Percentiles rank a stretch among this genome's conserved stretches.
phyloP scores from a whole-genome alignment of 2,329 filamentous ascomycete species.

The Phyllosticta paracitricarpa region DNA sequence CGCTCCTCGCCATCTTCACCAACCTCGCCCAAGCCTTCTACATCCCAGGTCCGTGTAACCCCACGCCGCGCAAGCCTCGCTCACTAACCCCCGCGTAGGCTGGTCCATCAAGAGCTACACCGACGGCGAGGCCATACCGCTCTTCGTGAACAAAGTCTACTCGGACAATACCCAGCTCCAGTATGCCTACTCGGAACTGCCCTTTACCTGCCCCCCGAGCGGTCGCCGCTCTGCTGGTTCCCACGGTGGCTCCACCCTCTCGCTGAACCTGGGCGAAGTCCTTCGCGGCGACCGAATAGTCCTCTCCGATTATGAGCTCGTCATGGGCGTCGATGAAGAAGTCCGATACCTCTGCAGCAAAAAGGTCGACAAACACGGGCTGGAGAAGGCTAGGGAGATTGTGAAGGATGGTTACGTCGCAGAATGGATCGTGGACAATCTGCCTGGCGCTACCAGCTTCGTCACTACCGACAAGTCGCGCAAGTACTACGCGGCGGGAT shows the following conservation, averaged over 20 bases:
- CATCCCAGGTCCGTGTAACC: conserved; percentile 55
- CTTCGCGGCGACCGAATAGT: conserved; percentile 78
- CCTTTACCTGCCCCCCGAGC: conserved; percentile 74
- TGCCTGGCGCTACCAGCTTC: conserved; percentile 81
- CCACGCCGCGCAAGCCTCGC: conserved; percentile 6
- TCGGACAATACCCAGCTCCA: conserved; percentile 85
- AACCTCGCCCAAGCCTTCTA: conserved; percentile 56
- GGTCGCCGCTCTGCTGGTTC: conserved; percentile 56
- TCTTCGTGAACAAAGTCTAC: conserved; percentile 89
- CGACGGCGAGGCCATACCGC: conserved; percentile 64
- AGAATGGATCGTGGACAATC: conserved; percentile 89
- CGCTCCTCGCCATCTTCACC: conserved; percentile 40
- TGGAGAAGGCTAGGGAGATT: conserved; percentile 60
- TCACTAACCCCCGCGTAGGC: conserved; percentile 34
- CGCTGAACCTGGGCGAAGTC: conserved; percentile 78
- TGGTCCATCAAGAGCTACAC: conserved; percentile 76
- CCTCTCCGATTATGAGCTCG: conserved; percentile 71
- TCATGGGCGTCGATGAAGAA: conserved; percentile 65
- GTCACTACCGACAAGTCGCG: conserved; percentile 73
- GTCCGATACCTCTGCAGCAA: conserved; percentile 64
- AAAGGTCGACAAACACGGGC: conserved; percentile 52
- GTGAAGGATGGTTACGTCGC: conserved; percentile 74
- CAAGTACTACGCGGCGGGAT: conserved; percentile 84
- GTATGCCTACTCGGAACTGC: conserved; percentile 81
- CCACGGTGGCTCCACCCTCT: conserved; percentile 66